phyloP scores from a whole-genome alignment of 2,329 filamentous ascomycete species.

The Fusarium equiseti region DNA sequence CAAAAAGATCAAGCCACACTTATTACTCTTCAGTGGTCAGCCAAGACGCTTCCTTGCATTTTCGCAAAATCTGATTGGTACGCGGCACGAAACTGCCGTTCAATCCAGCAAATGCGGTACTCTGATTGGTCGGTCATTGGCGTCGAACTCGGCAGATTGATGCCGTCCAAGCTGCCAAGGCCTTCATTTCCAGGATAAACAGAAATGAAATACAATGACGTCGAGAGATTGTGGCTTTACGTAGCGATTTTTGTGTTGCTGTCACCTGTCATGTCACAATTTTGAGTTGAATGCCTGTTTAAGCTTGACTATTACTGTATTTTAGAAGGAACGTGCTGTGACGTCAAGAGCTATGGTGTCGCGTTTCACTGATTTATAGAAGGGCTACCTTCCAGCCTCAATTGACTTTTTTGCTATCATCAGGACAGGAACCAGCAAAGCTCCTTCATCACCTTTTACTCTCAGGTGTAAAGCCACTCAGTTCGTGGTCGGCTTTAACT shows the following conservation, averaged over 20 bases:
- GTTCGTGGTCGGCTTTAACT: not conserved
- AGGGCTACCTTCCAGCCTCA: conserved; percentile 7
- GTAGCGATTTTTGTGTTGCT: conserved; percentile 9
- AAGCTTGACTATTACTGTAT: conserved; percentile 2
- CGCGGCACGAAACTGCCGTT: conserved; percentile 36
- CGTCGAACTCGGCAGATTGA: conserved; percentile 36
- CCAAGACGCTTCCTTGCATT: conserved; percentile 27
- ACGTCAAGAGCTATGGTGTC: conserved; percentile 23
- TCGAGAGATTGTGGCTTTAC: conserved; percentile 27
- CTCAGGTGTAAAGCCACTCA: not conserved
- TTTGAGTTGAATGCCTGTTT: not conserved
- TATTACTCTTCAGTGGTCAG: conserved; percentile 4
- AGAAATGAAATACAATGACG: conserved; percentile 23
- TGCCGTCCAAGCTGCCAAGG: conserved; percentile 16
- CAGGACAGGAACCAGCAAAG: conserved; percentile 14
- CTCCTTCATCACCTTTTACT: not conserved
- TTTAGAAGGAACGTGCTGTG: conserved; percentile 4
- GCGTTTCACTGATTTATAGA: conserved; percentile 29
- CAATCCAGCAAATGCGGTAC: not conserved
- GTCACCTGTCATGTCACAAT: not conserved
- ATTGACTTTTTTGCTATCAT: not conserved
- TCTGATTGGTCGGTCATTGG: too few relatives aligned
- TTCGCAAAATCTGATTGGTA: conserved; percentile 18
- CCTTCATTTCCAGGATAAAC: not conserved
- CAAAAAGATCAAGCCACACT: conserved; percentile 31